Percentiles rank a stretch among this genome's conserved stretches.
phyloP scores from a whole-genome alignment of 106 monocot genomes.

The Platanthera zijinensis region DNA sequence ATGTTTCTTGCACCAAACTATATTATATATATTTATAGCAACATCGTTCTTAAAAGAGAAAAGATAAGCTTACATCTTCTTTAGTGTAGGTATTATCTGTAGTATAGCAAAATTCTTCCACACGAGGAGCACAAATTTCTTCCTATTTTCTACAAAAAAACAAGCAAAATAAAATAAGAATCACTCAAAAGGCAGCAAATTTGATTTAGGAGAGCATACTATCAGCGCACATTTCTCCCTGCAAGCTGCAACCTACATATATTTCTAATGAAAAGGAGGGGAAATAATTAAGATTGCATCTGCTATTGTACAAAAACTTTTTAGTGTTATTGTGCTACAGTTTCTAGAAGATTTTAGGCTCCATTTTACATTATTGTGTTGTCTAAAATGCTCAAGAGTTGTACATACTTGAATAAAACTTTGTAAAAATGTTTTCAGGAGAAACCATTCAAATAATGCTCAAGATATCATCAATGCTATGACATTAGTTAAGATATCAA shows the following conservation, averaged over 20 bases:
- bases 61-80: constrained; percentile 23
- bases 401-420: no score
- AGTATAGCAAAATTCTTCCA: constrained; percentile 50
- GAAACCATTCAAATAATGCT: no score
- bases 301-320: neutral
- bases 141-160: constrained; percentile 30
- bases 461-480: no score
- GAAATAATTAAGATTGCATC: neutral
- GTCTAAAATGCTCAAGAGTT: no score
- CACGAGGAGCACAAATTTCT: constrained; percentile 36
- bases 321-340: neutral
- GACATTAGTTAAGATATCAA: no score
- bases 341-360: neutral
- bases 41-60: neutral
- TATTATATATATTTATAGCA: neutral
- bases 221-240: neutral
- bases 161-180: neutral
- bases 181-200: neutral
- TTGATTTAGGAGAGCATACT: neutral
- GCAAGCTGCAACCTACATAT: neutral
- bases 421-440: no score
- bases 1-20: neutral
- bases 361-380: no score
- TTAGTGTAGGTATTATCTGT: constrained; percentile 46
- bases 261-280: neutral